phyloP scores from a whole-genome alignment of 495 filamentous ascomycete species.

The Penicillium bovifimosum region DNA sequence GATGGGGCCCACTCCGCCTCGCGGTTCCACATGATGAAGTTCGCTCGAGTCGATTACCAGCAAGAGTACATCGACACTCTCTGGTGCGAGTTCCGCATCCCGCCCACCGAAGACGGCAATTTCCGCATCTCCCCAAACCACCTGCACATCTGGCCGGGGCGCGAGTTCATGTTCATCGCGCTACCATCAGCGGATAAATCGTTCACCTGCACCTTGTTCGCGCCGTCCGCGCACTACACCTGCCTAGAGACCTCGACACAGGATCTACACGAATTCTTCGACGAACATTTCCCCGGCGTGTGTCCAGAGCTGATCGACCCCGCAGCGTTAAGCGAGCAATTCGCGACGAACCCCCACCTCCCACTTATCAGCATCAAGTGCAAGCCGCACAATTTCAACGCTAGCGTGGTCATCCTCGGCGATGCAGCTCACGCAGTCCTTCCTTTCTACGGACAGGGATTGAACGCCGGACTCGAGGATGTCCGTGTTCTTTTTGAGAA shows the following conservation, averaged over 20 bases:
- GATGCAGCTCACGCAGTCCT: slow-evolving; percentile 98
- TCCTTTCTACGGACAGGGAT: slow-evolving; percentile 87
- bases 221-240: slow-evolving; percentile 50
- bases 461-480: slow-evolving; percentile 84
- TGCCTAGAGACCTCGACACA: slow-evolving; percentile 51
- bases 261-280: slow-evolving; percentile 65
- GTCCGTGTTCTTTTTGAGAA: slow-evolving; percentile 72
- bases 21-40: slow-evolving; percentile 93
- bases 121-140: slow-evolving; percentile 85
- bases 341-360: slow-evolving; percentile 74
- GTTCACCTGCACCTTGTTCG: slow-evolving; percentile 94
- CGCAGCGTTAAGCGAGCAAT: slow-evolving; percentile 62
- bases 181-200: slow-evolving; percentile 82
- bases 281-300: slow-evolving; percentile 79
- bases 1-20: slow-evolving; percentile 92
- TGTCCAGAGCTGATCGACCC: slow-evolving; percentile 69
- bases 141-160: slow-evolving; percentile 95
- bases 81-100: slow-evolving; percentile 94
- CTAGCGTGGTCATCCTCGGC: slow-evolving; percentile 78
- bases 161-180: slow-evolving; percentile 95
- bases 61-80: slow-evolving; percentile 95
- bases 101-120: slow-evolving; percentile 46
- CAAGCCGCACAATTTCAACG: slow-evolving; percentile 72
- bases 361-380: slow-evolving; percentile 92
- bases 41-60: slow-evolving; percentile 75